phyloP scores from a whole-genome alignment of 106 monocot species.

The Narthecium ossifragum region DNA sequence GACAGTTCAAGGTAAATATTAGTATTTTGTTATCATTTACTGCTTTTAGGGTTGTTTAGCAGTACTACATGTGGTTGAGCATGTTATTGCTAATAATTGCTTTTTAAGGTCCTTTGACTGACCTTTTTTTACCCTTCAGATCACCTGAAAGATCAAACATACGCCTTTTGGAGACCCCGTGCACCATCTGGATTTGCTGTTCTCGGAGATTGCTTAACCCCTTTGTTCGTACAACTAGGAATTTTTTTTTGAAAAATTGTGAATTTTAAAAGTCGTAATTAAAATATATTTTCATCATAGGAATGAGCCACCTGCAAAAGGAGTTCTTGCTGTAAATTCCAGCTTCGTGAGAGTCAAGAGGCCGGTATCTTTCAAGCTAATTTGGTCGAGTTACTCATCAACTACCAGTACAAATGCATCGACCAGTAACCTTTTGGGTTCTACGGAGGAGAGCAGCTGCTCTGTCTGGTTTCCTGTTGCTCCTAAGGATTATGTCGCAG shows the following conservation, averaged over 20 bases:
- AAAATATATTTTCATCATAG: no score
- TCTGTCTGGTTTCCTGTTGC: slow-evolving; percentile 98
- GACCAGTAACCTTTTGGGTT: no score
- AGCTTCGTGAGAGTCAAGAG: slow-evolving; percentile 84
- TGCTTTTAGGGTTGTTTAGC: background rate
- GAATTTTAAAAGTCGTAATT: no score
- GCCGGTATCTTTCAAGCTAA: slow-evolving; percentile 74
- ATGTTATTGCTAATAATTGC: background rate
- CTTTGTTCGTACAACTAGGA: slow-evolving; percentile 50
- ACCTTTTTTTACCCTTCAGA: slow-evolving; percentile 29
- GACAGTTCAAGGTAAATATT: slow-evolving; percentile 49
- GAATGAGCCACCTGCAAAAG: slow-evolving; percentile 87
- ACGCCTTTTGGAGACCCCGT: slow-evolving; percentile 91
- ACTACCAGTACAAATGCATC: slow-evolving; percentile 12
- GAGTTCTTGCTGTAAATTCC: slow-evolving; percentile 88
- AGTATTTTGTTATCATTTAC: background rate
- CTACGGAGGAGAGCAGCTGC: slow-evolving; percentile 10
- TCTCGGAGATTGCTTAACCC: slow-evolving; percentile 94
- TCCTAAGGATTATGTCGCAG: slow-evolving; percentile 79
- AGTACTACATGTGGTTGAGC: no score
- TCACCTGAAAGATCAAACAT: slow-evolving; percentile 42
- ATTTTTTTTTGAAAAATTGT: no score
- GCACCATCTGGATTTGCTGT: slow-evolving; percentile 97
- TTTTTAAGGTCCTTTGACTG: slow-evolving; percentile 1
- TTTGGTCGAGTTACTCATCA: slow-evolving; percentile 39